These are phyloP conservation scores for Emergomyces orientalis DNA, from an alignment of 2,329 filamentous ascomycete genomes.

Conservation along the genomic window DNA sequence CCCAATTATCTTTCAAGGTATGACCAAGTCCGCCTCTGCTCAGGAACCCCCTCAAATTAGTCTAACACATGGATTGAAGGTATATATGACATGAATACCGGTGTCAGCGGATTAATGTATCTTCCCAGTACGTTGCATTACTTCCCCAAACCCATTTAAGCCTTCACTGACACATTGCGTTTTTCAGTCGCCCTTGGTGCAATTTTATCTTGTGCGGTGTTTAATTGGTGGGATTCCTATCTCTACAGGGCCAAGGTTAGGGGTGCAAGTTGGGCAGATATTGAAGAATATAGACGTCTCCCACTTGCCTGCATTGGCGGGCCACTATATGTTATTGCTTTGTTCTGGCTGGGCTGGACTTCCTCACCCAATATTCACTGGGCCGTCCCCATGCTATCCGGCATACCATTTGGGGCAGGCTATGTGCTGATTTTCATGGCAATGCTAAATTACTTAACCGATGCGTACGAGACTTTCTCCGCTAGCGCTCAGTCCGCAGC, in stretches of 20 bases:
- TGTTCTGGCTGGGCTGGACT: conserved; percentile 31
- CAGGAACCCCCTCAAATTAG: background rate
- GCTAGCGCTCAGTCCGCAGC: conserved; percentile 48
- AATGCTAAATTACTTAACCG: conserved; percentile 55
- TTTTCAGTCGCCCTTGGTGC: conserved; percentile 52
- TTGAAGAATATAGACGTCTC: conserved; percentile 50
- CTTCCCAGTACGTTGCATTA: conserved; percentile 13
- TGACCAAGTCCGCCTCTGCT: background rate
- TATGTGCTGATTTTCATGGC: conserved; percentile 56
- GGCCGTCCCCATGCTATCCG: conserved; percentile 48
- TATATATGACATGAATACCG: conserved; percentile 15
- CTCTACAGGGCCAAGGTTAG: conserved; percentile 45
- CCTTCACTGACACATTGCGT: conserved; percentile 2
- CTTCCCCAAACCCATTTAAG: conserved; percentile 7
- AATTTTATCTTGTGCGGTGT: conserved; percentile 50
- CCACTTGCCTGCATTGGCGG: conserved; percentile 64
- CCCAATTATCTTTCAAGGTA: conserved; percentile 17
- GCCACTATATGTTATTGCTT: conserved; percentile 42
- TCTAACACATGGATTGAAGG: conserved; percentile 12
- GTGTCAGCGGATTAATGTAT: conserved; percentile 14
- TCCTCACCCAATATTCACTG: conserved; percentile 27
- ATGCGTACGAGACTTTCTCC: conserved; percentile 59
- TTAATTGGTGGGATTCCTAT: conserved; percentile 56
- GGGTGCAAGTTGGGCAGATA: conserved; percentile 47
- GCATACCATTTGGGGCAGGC: conserved; percentile 54